Evolutionary conservation across 1,284 basidiomycete genomes (phyloP), one percentile per base, ranked within the genome.

Genomic region (Moesziomyces aphidis): DNA sequence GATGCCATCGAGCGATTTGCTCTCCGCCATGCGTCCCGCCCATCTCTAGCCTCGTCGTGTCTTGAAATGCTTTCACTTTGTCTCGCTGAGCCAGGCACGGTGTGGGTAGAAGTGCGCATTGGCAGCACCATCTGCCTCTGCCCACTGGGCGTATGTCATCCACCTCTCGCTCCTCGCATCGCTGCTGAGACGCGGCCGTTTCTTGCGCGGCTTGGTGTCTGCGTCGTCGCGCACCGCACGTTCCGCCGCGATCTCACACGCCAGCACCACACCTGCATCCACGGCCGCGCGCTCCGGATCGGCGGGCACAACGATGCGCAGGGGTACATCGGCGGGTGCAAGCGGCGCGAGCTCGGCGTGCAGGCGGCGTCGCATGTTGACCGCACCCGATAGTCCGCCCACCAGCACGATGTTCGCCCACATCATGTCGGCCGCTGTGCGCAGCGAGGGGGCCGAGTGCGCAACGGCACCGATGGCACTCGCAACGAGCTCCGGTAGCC

Each of bases 371-470:
- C 89, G 88, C 75, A 97, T 90, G 4, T 91, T 92, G 49, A 90
- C 87, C 72, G 95, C 89, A 75, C 89, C 89, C 4, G 90, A 89
- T 80, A 90, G 91, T 8, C 95, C 95, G 54, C 95, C 95, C 73
- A 94, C 89, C 63, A 97, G 86, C 6, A 93, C 91, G 70, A 98
- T 94, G 84, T 97, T 94, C 43, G 90, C 90, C 94, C 94, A 97
- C 85, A 94, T 94, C 90, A 97, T 90, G 26, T 93, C 94, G 75
- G 90, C 92, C 8, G 55, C 69, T 77, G 94, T 92, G 52, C 88
- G 87, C 0, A 92, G 92, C 66, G 88, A 85, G 1, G 43, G 36
- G 9, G 22, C 2, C 1, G 45, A 48, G 21, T 36, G 8, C n/a
- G 51, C 24, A 13, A 68, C 47, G 3, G 51, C 52, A 36, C 46